Percentiles rank a stretch among this genome's conserved stretches.
These are phyloP conservation scores for Monosporascus sp. DNA, from an alignment of 2,329 filamentous ascomycete genomes.

Conservation along the genomic window DNA sequence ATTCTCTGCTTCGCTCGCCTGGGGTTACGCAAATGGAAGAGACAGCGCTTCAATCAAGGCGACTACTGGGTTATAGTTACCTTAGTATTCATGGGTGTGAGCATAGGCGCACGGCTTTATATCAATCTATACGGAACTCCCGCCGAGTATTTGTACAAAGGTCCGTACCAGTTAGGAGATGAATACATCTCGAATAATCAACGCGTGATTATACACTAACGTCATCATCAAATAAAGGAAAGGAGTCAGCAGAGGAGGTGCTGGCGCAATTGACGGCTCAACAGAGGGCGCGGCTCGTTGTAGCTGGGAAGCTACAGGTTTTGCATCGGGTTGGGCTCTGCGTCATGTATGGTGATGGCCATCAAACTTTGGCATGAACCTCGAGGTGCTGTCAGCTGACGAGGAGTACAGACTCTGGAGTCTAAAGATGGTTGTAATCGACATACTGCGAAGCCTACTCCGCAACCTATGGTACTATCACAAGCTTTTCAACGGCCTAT, in stretches of 20 bases:
- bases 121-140: constrained; percentile 5
- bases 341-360: constrained; percentile 4
- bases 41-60: constrained; percentile 1
- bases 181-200: background rate
- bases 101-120: constrained; percentile 4
- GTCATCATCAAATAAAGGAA: background rate
- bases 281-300: background rate
- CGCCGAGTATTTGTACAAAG: constrained; percentile 1
- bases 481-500: constrained; percentile 1
- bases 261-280: background rate
- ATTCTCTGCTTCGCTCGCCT: constrained; percentile 5
- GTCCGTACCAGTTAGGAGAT: background rate
- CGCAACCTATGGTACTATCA: background rate
- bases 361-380: background rate
- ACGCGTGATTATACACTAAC: background rate
- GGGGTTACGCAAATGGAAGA: constrained; percentile 3
- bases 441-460: constrained; percentile 2
- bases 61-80: constrained; percentile 9
- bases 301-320: constrained; percentile 7
- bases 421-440: constrained; percentile 11
- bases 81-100: constrained; percentile 3
- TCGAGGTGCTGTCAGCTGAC: background rate
- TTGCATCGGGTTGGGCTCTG: constrained; percentile 4
- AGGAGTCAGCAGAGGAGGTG: background rate
- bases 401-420: constrained; percentile 9